Base-by-base conservation (phyloP, 2,329 filamentous ascomycete genomes). In the Botrytis elliptica region DNA sequence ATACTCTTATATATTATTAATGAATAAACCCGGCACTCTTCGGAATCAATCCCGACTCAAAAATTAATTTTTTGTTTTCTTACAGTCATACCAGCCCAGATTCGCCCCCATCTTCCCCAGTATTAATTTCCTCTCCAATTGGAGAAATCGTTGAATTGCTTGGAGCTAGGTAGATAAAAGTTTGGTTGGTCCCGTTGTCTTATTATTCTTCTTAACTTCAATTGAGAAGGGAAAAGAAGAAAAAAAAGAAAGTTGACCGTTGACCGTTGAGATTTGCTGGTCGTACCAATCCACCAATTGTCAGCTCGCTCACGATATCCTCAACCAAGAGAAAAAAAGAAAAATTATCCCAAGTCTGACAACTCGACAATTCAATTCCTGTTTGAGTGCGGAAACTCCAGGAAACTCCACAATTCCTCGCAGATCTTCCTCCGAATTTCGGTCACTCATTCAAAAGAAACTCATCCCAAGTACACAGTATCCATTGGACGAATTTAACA, bases 401-500 rank as follows among this genome's bases (percentile, higher is more conserved):
- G 25, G 36, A 29, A 55, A 40, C 65, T 67, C 65, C 65, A 67
- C 65, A 55, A 67, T 67, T 67, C 4, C 65, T 38, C 16, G 65
- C 65, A 52, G 65, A 67, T 52, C 65, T 55, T 67, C 16, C 65
- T 67, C 65, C 65, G 65, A 67, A 52, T 14, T 25, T 67, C 65
- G 65, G 46, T 55, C 65, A 12, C 12, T 55, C 33, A 22, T 67
- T 40, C 65, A 40, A 29, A 55, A 38, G 20, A n/a, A 29, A 55
- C 65, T 67, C 33, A 52, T 40, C 20, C 46, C 4, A 67, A 67
- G 46, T 40, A 55, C 46, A 67, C 65, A n/a, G 65, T 52, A 52
- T 71, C 60, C 60, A 71, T 65, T 66, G 57, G 46, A 65, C 60
- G 60, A 52, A 38, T 65, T 71, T 64, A 33, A 57, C 8, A 59